Percentiles rank a stretch among this genome's conserved stretches.
Evolutionary conservation across 1,284 basidiomycete genomes (phyloP).

Genomic region (Ustilago cynodontis): DNA sequence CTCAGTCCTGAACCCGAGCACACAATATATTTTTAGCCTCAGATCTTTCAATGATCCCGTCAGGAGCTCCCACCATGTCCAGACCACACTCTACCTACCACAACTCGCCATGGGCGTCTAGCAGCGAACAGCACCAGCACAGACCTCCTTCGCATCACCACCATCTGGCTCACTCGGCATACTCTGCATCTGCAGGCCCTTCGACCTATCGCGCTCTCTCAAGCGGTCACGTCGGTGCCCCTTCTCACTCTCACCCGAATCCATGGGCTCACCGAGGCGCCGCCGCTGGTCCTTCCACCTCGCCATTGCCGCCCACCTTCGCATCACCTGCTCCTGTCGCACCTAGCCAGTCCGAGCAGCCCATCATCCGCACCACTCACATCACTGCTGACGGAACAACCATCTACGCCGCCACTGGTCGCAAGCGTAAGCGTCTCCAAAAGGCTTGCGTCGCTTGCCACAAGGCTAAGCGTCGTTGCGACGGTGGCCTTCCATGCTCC

Average conservation of each 20-base stretch:
- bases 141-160: slow-evolving; percentile 16
- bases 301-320: slow-evolving; percentile 35
- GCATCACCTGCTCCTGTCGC: slow-evolving; percentile 14
- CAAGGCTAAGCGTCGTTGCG: slow-evolving; percentile 73
- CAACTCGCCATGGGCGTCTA: slow-evolving; percentile 31
- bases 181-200: slow-evolving; percentile 43
- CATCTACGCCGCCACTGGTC: slow-evolving; percentile 57
- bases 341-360: slow-evolving; percentile 25
- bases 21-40: background rate
- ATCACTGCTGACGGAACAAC: slow-evolving; percentile 52
- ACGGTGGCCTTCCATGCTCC: slow-evolving; percentile 73
- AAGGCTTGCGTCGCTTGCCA: slow-evolving; percentile 65
- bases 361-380: slow-evolving; percentile 46
- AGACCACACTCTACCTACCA: slow-evolving; percentile 33
- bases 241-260: slow-evolving; percentile 20
- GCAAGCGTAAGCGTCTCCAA: slow-evolving; percentile 66
- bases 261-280: slow-evolving; percentile 29
- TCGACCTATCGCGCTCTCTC: slow-evolving; percentile 49
- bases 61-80: slow-evolving; percentile 37
- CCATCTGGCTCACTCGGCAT: slow-evolving; percentile 44
- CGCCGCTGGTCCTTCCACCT: slow-evolving; percentile 15
- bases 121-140: slow-evolving; percentile 32
- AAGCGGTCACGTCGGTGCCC: slow-evolving; percentile 26
- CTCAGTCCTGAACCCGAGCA: background rate
- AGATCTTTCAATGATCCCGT: slow-evolving; percentile 8